phyloP scores from a whole-genome alignment of 345 rosid genomes.

The Physaria fendleri region DNA sequence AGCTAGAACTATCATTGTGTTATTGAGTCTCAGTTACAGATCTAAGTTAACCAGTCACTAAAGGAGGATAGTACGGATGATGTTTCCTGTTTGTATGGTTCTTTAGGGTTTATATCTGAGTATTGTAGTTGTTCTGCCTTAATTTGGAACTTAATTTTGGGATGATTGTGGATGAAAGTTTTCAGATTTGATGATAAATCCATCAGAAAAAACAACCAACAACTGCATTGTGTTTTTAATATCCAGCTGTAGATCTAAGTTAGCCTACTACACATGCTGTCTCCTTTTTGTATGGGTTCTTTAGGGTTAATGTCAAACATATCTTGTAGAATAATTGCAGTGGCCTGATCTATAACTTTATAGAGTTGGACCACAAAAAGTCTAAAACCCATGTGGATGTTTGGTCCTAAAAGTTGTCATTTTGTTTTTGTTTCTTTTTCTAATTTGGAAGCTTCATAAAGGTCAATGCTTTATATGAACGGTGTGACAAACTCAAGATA shows the following conservation, averaged over 20 bases:
- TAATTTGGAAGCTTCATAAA: neutral
- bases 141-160: too few relatives aligned
- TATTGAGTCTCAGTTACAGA: neutral
- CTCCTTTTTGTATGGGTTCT: too few relatives aligned
- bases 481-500: neutral
- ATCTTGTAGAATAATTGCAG: constrained; percentile 16
- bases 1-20: neutral
- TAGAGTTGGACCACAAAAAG: constrained; percentile 26
- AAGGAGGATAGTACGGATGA: constrained; percentile 7
- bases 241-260: too few relatives aligned
- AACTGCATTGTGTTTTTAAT: too few relatives aligned
- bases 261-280: too few relatives aligned
- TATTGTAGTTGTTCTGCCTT: neutral
- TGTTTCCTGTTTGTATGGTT: constrained; percentile 12
- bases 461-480: neutral
- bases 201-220: too few relatives aligned
- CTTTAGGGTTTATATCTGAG: too few relatives aligned
- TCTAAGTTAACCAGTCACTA: neutral
- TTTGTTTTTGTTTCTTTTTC: neutral
- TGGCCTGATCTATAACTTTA: constrained; percentile 14
- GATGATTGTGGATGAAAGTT: too few relatives aligned
- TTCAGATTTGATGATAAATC: too few relatives aligned
- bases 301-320: constrained; percentile 8
- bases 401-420: constrained; percentile 24
- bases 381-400: constrained; percentile 24